Conservation (phyloP, 345 rosid species). For the Sisymbrium irio region DNA sequence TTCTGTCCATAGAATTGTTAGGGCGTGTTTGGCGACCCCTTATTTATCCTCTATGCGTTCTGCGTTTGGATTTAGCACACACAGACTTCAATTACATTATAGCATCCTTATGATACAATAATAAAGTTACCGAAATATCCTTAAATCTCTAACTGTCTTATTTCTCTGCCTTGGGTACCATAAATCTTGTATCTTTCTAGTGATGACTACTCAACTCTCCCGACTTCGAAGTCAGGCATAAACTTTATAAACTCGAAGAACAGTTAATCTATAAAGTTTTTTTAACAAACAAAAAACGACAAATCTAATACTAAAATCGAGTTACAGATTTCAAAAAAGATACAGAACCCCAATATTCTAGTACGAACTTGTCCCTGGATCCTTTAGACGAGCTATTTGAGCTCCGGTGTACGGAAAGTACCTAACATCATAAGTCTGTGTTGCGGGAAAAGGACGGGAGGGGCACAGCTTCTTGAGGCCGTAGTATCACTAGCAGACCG, state of each 20-base stretch:
- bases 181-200: neutral
- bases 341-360: conserved; percentile 12
- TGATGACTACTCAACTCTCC: neutral
- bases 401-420: conserved; percentile 6
- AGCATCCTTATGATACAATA: neutral
- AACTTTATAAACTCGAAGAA: conserved; percentile 28
- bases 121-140: neutral
- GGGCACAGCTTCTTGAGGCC: conserved; percentile 89
- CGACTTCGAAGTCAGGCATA: neutral
- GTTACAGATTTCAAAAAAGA: conserved; percentile 6
- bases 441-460: conserved; percentile 91
- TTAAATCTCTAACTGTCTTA: neutral
- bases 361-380: neutral
- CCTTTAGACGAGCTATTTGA: conserved; percentile 13
- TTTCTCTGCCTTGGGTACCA: neutral
- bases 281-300: neutral
- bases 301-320: conserved; percentile 19
- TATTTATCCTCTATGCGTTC: too few species aligned
- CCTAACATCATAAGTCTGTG: conserved; percentile 55
- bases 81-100: neutral
- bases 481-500: conserved; percentile 76
- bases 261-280: conserved; percentile 3
- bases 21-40: neutral
- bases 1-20: neutral
- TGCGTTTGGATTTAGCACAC: neutral